Percentiles rank a stretch among this genome's conserved stretches.
These are phyloP conservation scores for Stagonosporopsis rhizophila DNA, from an alignment of 2,329 filamentous ascomycete species.

Conservation along the genomic window DNA sequence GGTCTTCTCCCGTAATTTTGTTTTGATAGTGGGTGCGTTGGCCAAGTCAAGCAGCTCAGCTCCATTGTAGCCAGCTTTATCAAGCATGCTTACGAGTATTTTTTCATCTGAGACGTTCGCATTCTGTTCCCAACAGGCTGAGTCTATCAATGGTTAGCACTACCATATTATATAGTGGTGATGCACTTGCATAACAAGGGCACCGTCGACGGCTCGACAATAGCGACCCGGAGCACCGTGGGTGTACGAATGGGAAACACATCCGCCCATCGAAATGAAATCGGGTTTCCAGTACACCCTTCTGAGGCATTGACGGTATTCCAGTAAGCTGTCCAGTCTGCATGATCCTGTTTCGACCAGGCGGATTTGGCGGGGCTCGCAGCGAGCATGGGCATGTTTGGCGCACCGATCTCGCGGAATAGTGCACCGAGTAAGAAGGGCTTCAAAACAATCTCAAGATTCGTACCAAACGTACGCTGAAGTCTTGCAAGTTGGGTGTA, in stretches of 20 bases:
- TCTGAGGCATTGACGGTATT: slow-evolving; percentile 42
- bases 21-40: slow-evolving; percentile 33
- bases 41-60: slow-evolving; percentile 34
- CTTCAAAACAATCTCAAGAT: slow-evolving; percentile 40
- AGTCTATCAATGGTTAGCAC: slow-evolving; percentile 29
- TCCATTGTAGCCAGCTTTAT: slow-evolving; percentile 38
- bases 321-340: slow-evolving; percentile 44
- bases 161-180: neutral
- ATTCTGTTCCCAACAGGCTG: slow-evolving; percentile 45
- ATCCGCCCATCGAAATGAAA: slow-evolving; percentile 42
- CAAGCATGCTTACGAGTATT: slow-evolving; percentile 32
- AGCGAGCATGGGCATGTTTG: slow-evolving; percentile 38
- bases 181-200: slow-evolving; percentile 35
- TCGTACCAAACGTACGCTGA: slow-evolving; percentile 32
- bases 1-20: slow-evolving; percentile 36
- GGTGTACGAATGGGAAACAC: slow-evolving; percentile 46
- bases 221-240: slow-evolving; percentile 39
- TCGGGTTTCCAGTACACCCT: slow-evolving; percentile 29
- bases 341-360: slow-evolving; percentile 41
- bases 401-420: slow-evolving; percentile 47
- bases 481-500: slow-evolving; percentile 43
- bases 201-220: slow-evolving; percentile 35
- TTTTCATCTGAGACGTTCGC: slow-evolving; percentile 36
- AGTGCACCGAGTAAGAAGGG: slow-evolving; percentile 45
- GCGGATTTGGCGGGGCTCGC: slow-evolving; percentile 34